Conservation (phyloP, 768 basidiomycete species). For the Suillus cothurnatus region DNA sequence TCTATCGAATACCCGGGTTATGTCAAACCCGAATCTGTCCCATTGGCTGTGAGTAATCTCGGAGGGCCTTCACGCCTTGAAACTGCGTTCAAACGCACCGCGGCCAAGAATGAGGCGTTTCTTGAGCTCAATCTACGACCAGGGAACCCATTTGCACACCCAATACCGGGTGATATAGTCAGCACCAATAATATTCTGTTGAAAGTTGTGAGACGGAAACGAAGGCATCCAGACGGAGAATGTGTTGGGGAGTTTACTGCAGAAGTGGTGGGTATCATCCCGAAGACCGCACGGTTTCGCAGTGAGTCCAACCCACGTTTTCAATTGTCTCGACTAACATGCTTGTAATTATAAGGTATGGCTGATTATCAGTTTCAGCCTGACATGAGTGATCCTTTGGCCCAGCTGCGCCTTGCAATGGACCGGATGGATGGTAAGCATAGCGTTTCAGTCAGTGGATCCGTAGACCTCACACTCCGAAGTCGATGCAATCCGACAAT, state of each 20-base stretch:
- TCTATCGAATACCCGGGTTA: constrained; percentile 93
- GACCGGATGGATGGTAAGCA: constrained; percentile 77
- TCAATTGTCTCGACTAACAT: background rate
- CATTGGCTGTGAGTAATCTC: constrained; percentile 61
- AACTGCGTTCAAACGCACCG: constrained; percentile 70
- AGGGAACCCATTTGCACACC: constrained; percentile 78
- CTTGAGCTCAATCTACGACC: constrained; percentile 80
- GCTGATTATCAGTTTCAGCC: constrained; percentile 92
- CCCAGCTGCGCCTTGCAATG: constrained; percentile 73
- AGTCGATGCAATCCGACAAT: constrained; percentile 80
- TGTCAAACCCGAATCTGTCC: constrained; percentile 61
- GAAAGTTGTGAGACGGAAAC: constrained; percentile 76
- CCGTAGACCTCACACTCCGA: constrained; percentile 8
- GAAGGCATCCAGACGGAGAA: constrained; percentile 39
- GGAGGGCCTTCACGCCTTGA: constrained; percentile 75
- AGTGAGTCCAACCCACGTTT: constrained; percentile 51
- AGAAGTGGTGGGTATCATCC: constrained; percentile 71
- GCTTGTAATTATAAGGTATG: constrained; percentile 61
- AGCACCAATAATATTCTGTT: constrained; percentile 80
- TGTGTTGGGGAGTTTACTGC: constrained; percentile 70
- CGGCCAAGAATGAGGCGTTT: constrained; percentile 60
- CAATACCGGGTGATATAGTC: constrained; percentile 79
- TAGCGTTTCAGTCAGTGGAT: background rate
- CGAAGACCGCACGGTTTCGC: constrained; percentile 87
- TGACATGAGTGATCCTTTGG: constrained; percentile 66